Base-by-base conservation (phyloP, 2,329 filamentous ascomycete species). In the Scedosporium apiospermum region DNA sequence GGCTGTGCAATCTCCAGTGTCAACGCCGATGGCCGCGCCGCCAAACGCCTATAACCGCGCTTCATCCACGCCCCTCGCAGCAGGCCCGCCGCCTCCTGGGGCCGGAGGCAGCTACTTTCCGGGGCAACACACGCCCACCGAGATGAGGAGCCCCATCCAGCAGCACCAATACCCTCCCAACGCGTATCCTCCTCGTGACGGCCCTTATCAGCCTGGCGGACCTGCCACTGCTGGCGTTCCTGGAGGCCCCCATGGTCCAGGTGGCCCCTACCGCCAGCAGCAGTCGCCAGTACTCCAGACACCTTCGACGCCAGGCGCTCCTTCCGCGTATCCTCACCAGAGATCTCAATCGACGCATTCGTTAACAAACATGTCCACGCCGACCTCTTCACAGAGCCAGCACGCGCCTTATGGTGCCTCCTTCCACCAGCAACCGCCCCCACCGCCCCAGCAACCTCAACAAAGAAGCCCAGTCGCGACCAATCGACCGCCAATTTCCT, bases 311-410 rank as follows among this genome's bases (percentile, higher is more conserved):
- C 61, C 61, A 9, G 53, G 55, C 16, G 55, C 61, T 44, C 53
- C 61, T 44, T 12, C 27, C 21, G 27, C 46, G 26, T 62, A 73
- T 67, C 65, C 68, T 57, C 70, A 70, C n/a, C 71, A 69, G 41
- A 61, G 83, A 67, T 84, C 84, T 51, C 81, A 81, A 63, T 87
- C 84, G 23, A 75, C 80, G 5, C 82, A 86, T 62, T 86, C 84
- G 12, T 14, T 57, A 14, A 61, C 65, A 21, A 61, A 55, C 60
- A 81, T 79, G 27, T 75, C 82, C 10, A 87, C 85, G 42, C 84
- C 84, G n/a, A 85, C 82, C 6, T 86, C 84, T 46, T 80, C 83
- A 16, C 83, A 86, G 57, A 82, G 80, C 68, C 83, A 86, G 71
- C 80, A 80, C 57, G 78, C 77, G 41, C 71, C 77, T 41, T 80